These are phyloP conservation scores for Sporopachydermia cereana DNA, from an alignment of 1,139 yeast genomes.

Conservation along the genomic window DNA sequence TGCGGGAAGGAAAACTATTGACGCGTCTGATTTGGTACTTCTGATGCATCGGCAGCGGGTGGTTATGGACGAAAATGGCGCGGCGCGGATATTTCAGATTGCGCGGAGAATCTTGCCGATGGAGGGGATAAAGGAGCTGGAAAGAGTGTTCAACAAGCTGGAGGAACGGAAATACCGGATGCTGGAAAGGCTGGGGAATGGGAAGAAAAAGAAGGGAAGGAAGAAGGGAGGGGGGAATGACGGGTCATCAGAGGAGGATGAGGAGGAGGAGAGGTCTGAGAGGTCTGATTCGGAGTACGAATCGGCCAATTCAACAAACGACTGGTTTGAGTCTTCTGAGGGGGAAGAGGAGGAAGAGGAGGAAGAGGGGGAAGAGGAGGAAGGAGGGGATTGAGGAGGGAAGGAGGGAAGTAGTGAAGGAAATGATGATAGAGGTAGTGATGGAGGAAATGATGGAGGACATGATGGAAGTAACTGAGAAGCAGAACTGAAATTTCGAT, in stretches of 20 bases:
- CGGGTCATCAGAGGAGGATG: not conserved
- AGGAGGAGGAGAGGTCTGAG: not conserved
- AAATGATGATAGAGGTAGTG: too few species aligned
- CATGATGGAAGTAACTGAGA: too few species aligned
- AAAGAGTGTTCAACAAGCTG: constrained; percentile 4
- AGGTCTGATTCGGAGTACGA: not conserved
- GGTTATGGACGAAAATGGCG: constrained; percentile 6
- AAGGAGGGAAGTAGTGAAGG: not conserved
- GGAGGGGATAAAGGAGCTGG: constrained; percentile 3
- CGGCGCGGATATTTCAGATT: constrained; percentile 3
- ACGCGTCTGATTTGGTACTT: constrained; percentile 19
- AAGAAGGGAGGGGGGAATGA: not conserved
- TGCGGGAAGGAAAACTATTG: constrained; percentile 20
- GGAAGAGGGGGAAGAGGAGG: not conserved
- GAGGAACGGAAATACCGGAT: not conserved
- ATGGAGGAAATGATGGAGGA: too few species aligned
- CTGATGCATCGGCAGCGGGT: constrained; percentile 19
- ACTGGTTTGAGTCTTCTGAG: not conserved
- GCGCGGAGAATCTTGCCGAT: not conserved
- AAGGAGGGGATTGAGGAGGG: not conserved
- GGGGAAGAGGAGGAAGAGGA: constrained; percentile 4
- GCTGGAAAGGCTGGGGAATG: not conserved
- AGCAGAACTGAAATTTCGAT: too few species aligned
- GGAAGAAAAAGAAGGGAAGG: constrained; percentile 1
- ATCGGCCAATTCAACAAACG: not conserved